Conservation (phyloP, 2,329 filamentous ascomycete genomes). For the Penicillium aurantiogriseum region DNA sequence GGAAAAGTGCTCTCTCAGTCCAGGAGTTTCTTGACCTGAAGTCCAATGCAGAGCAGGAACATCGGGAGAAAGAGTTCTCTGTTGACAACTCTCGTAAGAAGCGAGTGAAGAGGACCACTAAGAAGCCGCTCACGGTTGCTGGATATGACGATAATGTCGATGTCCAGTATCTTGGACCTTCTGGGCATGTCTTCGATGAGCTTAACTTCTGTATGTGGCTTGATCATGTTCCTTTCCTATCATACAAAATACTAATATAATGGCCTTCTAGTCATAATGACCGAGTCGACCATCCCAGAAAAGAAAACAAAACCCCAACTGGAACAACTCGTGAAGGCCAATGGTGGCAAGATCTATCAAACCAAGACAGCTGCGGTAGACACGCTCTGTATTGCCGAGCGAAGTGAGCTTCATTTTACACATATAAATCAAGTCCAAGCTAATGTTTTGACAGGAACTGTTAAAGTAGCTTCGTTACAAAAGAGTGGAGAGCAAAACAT, state of each 20-base stretch:
- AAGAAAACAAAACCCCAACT: constrained; percentile 77
- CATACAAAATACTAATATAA: constrained; percentile 7
- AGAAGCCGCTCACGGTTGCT: constrained; percentile 71
- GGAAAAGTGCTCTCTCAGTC: constrained; percentile 75
- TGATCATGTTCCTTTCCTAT: background rate
- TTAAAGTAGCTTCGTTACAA: constrained; percentile 80
- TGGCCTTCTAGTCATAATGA: constrained; percentile 59
- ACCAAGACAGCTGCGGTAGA: constrained; percentile 60
- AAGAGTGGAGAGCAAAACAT: constrained; percentile 71
- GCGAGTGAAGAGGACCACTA: constrained; percentile 55
- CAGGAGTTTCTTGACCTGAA: constrained; percentile 75
- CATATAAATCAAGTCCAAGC: background rate
- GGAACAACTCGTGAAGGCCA: constrained; percentile 75
- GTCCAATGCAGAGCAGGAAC: constrained; percentile 65
- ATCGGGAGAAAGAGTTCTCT: constrained; percentile 71
- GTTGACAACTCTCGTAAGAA: constrained; percentile 67
- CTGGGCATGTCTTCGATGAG: constrained; percentile 68
- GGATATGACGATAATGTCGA: constrained; percentile 60
- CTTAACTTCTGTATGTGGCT: constrained; percentile 65
- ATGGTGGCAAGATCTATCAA: constrained; percentile 79
- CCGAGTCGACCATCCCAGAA: constrained; percentile 65
- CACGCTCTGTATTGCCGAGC: constrained; percentile 76
- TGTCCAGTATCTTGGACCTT: constrained; percentile 57
- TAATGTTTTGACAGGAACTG: constrained; percentile 45
- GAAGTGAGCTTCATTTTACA: constrained; percentile 47